Percentiles rank a stretch among this genome's conserved stretches.
phyloP scores from a whole-genome alignment of 192 early-diverging fungal species.

The Coemansia sp. region DNA sequence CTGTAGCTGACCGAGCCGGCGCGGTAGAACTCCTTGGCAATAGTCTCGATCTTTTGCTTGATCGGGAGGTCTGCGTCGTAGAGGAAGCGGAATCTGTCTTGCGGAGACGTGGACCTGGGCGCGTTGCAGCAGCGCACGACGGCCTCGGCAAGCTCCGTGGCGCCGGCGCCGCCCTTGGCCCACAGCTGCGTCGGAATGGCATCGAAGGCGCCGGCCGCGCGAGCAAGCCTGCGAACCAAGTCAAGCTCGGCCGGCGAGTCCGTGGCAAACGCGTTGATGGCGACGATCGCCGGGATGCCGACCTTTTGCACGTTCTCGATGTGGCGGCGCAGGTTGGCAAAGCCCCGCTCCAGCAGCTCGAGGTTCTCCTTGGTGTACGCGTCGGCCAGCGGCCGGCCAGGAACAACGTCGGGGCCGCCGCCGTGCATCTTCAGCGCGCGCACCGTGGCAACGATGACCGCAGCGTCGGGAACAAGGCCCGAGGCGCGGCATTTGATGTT shows the following conservation, averaged over 20 bases:
- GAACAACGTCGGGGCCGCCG: slow-evolving; percentile 85
- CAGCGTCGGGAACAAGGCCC: slow-evolving; percentile 82
- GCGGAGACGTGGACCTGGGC: slow-evolving; percentile 17
- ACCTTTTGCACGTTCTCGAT: slow-evolving; percentile 87
- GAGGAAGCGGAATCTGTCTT: slow-evolving; percentile 72
- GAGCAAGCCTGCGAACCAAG: slow-evolving; percentile 66
- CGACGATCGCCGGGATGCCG: slow-evolving; percentile 87
- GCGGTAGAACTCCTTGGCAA: slow-evolving; percentile 92
- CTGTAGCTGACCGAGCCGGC: slow-evolving; percentile 86
- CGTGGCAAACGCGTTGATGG: slow-evolving; percentile 83
- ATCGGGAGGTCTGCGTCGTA: slow-evolving; percentile 81
- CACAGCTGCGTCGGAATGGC: slow-evolving; percentile 91
- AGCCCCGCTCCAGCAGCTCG: slow-evolving; percentile 77
- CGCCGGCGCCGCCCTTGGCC: slow-evolving; percentile 90
- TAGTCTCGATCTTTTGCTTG: slow-evolving; percentile 87
- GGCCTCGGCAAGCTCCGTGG: slow-evolving; percentile 79
- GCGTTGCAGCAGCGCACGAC: slow-evolving; percentile 70
- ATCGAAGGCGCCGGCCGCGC: slow-evolving; percentile 81
- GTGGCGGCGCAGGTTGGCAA: slow-evolving; percentile 84
- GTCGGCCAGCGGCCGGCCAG: slow-evolving; percentile 89
- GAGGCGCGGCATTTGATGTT: slow-evolving; percentile 96
- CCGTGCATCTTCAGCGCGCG: slow-evolving; percentile 97
- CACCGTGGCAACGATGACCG: slow-evolving; percentile 92
- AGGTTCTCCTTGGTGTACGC: slow-evolving; percentile 87
- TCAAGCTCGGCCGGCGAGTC: slow-evolving; percentile 87